Conservation (phyloP, 306 rosid genomes). For the Calophaca sinica region DNA sequence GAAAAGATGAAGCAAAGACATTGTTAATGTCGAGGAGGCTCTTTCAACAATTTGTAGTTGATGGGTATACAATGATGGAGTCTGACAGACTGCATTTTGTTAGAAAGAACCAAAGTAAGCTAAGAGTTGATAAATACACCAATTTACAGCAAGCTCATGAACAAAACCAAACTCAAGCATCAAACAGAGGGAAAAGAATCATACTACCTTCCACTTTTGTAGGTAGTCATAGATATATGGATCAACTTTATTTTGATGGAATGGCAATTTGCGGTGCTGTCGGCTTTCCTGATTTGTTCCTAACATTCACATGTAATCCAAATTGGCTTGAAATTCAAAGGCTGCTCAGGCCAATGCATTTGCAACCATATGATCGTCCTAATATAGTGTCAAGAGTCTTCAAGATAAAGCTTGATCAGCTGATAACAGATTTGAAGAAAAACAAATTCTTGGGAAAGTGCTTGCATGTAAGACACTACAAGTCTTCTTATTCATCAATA, state of each 20-base stretch:
- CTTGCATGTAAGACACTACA: background rate
- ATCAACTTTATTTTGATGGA: background rate
- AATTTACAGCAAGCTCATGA: background rate
- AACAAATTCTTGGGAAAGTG: background rate
- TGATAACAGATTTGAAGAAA: background rate
- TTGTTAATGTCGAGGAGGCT: background rate
- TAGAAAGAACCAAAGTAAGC: background rate
- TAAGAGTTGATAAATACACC: background rate
- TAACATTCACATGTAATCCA: background rate
- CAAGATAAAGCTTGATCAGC: background rate
- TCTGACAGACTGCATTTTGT: background rate
- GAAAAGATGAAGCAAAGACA: background rate
- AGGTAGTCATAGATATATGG: background rate
- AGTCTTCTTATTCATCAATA: too few relatives aligned
- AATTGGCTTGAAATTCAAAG: background rate
- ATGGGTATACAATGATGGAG: background rate
- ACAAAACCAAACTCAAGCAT: background rate
- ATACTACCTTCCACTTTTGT: background rate
- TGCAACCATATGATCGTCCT: background rate
- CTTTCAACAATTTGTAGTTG: background rate
- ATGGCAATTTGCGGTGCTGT: background rate
- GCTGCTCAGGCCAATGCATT: background rate
- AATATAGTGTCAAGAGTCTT: background rate
- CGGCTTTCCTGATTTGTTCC: background rate
- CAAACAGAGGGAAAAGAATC: background rate